phyloP scores from a whole-genome alignment of 805 yeast species.

The Pichia heedii region DNA sequence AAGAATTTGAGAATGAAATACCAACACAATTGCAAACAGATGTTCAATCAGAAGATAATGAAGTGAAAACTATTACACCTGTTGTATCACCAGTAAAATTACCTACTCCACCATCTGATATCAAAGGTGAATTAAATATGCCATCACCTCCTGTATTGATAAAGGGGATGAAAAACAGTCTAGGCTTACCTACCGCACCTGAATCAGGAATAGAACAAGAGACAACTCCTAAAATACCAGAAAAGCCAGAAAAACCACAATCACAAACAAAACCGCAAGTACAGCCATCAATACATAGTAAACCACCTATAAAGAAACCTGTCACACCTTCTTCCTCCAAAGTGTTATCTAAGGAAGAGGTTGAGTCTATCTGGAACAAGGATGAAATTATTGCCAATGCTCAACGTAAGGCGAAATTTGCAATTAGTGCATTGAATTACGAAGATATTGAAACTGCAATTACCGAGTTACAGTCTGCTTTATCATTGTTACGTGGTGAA shows the following conservation, averaged over 20 bases:
- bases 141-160: constrained; percentile 25
- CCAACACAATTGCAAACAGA: no score
- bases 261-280: no score
- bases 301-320: no score
- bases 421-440: constrained; percentile 69
- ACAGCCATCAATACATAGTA: no score
- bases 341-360: constrained; percentile 27
- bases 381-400: constrained; percentile 49
- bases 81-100: constrained; percentile 8
- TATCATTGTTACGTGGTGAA: constrained; percentile 32
- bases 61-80: constrained; percentile 14
- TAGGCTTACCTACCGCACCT: constrained; percentile 24
- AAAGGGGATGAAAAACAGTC: constrained; percentile 23
- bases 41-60: not conserved
- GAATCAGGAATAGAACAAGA: not conserved
- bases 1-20: constrained; percentile 2
- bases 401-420: constrained; percentile 66
- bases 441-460: constrained; percentile 67
- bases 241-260: not conserved
- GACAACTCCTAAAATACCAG: constrained; percentile 2
- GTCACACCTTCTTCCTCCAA: not conserved
- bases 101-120: constrained; percentile 15
- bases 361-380: constrained; percentile 42
- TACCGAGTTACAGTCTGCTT: constrained; percentile 46
- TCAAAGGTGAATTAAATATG: constrained; percentile 19